Conservation (phyloP, 192 early-diverging fungal genomes). For the Martensiomyces pterosporus region DNA sequence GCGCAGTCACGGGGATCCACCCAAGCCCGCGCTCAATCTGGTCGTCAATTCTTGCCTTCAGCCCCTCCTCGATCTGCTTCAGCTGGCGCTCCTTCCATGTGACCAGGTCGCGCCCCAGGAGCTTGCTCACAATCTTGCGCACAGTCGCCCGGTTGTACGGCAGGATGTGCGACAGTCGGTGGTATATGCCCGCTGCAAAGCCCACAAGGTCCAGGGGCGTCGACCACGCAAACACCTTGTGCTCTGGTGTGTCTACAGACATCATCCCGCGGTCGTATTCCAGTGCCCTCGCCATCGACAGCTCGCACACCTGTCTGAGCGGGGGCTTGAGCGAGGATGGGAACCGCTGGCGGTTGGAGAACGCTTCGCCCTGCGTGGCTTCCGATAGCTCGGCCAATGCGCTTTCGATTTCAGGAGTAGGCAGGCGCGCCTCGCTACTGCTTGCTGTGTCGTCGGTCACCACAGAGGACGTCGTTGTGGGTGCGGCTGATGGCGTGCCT, state of each 20-base stretch:
- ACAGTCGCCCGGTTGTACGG: slow-evolving; percentile 48
- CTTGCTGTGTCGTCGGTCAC: slow-evolving; percentile 16
- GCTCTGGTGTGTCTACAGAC: slow-evolving; percentile 34
- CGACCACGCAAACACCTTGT: slow-evolving; percentile 40
- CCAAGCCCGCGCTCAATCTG: slow-evolving; percentile 44
- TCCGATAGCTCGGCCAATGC: slow-evolving; percentile 28
- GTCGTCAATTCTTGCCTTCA: slow-evolving; percentile 43
- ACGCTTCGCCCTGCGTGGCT: slow-evolving; percentile 27
- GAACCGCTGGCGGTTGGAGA: slow-evolving; percentile 46
- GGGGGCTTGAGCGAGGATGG: slow-evolving; percentile 47
- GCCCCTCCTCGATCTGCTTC: slow-evolving; percentile 47
- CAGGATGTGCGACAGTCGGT: slow-evolving; percentile 25
- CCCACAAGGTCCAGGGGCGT: slow-evolving; percentile 48
- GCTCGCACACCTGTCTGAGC: slow-evolving; percentile 46
- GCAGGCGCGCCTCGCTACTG: slow-evolving; percentile 19
- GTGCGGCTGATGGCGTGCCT: slow-evolving; percentile 14
- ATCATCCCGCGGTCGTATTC: slow-evolving; percentile 42
- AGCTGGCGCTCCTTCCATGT: slow-evolving; percentile 50
- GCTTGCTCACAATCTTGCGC: slow-evolving; percentile 50
- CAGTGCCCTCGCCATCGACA: slow-evolving; percentile 44
- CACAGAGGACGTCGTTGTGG: slow-evolving; percentile 4
- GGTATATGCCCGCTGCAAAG: slow-evolving; percentile 37
- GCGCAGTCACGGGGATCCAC: slow-evolving; percentile 42
- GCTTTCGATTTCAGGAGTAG: slow-evolving; percentile 42
- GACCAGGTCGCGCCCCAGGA: slow-evolving; percentile 34